Evolutionary conservation across 768 basidiomycete species (phyloP).

Genomic region (Pleurotus salmoneostramineus): DNA sequence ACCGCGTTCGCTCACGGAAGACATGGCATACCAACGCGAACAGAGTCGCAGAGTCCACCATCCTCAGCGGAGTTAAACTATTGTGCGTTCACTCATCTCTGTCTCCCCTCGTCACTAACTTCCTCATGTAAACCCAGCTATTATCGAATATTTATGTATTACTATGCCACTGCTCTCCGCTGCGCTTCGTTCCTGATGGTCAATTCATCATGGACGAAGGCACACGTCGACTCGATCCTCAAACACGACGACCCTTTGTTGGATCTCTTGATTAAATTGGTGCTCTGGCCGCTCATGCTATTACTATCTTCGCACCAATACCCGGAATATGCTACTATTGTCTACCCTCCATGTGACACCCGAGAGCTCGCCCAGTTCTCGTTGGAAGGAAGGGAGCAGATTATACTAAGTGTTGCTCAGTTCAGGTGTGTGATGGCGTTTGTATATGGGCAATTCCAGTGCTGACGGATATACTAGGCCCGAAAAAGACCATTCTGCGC

Average conservation of each 20-base stretch:
- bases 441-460: neutral
- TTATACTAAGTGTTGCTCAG: conserved; percentile 87
- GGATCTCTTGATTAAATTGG: conserved; percentile 37
- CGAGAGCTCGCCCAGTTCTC: conserved; percentile 58
- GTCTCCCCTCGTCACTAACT: neutral
- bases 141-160: conserved; percentile 82
- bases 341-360: conserved; percentile 94
- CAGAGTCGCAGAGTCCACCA: conserved; percentile 46
- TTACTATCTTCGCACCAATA: conserved; percentile 18
- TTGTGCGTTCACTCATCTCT: conserved; percentile 35
- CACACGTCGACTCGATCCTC: conserved; percentile 76
- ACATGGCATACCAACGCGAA: conserved; percentile 61
- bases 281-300: conserved; percentile 31
- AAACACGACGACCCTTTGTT: conserved; percentile 47
- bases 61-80: conserved; percentile 61
- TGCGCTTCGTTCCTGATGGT: conserved; percentile 81
- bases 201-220: conserved; percentile 93
- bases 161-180: conserved; percentile 74
- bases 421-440: conserved; percentile 63
- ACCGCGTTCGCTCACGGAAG: conserved; percentile 61
- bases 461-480: conserved; percentile 46
- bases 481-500: conserved; percentile 89
- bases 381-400: conserved; percentile 48
- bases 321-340: conserved; percentile 38
- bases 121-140: conserved; percentile 48